phyloP scores from a whole-genome alignment of 2,329 filamentous ascomycete species.

The Trichoderma endophyticum region DNA sequence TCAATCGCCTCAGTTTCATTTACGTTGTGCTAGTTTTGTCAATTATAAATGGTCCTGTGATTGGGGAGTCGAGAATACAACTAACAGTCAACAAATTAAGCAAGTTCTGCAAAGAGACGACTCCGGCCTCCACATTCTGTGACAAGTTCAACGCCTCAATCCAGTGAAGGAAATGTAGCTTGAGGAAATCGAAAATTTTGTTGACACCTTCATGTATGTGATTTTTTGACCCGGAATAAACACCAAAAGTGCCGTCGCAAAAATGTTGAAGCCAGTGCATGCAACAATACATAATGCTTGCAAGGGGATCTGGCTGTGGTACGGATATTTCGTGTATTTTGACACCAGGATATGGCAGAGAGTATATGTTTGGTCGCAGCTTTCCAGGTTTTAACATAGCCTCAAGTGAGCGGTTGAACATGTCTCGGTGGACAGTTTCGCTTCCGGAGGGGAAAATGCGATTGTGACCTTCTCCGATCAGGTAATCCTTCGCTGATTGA shows the following conservation, averaged over 20 bases:
- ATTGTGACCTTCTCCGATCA: background rate
- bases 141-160: background rate
- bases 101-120: background rate
- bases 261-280: constrained; percentile 24
- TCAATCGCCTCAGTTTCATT: background rate
- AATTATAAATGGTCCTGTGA: background rate
- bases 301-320: background rate
- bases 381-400: background rate
- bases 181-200: background rate
- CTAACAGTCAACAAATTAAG: background rate
- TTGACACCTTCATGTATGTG: background rate
- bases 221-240: background rate
- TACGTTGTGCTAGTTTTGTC: background rate
- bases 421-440: background rate
- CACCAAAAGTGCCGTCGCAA: background rate
- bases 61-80: background rate
- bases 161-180: background rate
- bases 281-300: constrained; percentile 19
- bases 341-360: background rate
- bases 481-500: background rate
- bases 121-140: background rate
- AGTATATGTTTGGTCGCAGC: background rate
- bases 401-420: background rate
- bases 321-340: background rate
- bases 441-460: background rate